Percentiles rank a stretch among this genome's conserved stretches.
phyloP scores from a whole-genome alignment of 2,329 filamentous ascomycete genomes.

The Talaromyces islandicus region DNA sequence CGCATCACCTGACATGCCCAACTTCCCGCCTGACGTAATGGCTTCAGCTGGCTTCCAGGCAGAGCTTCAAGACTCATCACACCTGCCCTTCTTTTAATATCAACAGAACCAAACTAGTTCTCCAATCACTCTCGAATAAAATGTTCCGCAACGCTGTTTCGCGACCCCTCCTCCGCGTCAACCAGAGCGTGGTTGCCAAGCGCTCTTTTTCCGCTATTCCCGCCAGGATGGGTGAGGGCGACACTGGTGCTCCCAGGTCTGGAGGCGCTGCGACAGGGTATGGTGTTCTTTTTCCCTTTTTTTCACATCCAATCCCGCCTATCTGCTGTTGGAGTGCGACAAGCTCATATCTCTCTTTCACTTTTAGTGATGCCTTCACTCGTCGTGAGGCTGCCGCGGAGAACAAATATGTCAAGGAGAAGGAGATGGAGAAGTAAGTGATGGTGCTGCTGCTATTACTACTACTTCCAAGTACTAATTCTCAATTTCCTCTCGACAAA shows the following conservation, averaged over 20 bases:
- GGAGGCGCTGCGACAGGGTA: constrained; percentile 34
- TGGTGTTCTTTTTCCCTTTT: no score
- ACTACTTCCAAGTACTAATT: constrained; percentile 3
- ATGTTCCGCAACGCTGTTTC: constrained; percentile 13
- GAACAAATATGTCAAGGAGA: constrained; percentile 75
- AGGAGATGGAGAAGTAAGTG: constrained; percentile 78
- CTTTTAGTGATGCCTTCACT: constrained; percentile 77
- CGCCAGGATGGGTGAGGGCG: constrained; percentile 62
- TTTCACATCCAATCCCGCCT: neutral
- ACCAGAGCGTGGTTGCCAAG: constrained; percentile 38
- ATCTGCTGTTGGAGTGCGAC: neutral
- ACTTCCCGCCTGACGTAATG: neutral
- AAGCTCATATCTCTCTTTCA: constrained; percentile 12
- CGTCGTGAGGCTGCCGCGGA: constrained; percentile 84
- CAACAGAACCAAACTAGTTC: neutral
- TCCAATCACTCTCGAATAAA: neutral
- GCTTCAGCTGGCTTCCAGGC: neutral
- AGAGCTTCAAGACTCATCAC: neutral
- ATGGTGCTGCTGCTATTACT: neutral
- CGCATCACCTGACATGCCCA: neutral
- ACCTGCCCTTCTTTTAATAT: neutral
- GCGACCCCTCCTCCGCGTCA: constrained; percentile 23
- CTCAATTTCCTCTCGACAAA: neutral
- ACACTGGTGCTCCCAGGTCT: constrained; percentile 51
- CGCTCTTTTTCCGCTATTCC: constrained; percentile 60